These are phyloP conservation scores for Spathaspora passalidarum DNA, from an alignment of 805 yeast genomes.

Conservation along the genomic window DNA sequence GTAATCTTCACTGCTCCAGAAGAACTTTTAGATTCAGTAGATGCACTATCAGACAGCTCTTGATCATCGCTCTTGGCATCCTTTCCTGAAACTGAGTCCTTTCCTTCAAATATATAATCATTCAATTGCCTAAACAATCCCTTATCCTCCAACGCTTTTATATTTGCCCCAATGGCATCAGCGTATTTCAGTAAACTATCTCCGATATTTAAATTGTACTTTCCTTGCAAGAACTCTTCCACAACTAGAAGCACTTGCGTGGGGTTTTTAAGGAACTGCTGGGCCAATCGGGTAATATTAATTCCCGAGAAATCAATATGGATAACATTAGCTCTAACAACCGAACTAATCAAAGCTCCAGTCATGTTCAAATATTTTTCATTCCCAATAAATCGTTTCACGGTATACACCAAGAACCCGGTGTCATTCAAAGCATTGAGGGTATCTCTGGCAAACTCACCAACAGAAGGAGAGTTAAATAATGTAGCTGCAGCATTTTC, in stretches of 20 bases:
- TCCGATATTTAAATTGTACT: constrained; percentile 6
- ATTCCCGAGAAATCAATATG: constrained; percentile 18
- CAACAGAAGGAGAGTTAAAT: constrained; percentile 27
- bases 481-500: constrained; percentile 26
- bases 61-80: constrained; percentile 7
- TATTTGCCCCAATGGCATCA: constrained; percentile 27
- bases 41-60: neutral
- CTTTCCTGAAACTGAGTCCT: too few relatives aligned
- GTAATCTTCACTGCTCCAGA: neutral
- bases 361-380: constrained; percentile 36
- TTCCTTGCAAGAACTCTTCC: constrained; percentile 13
- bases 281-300: constrained; percentile 26
- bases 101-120: constrained; percentile 21
- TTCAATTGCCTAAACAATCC: constrained; percentile 40
- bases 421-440: constrained; percentile 39
- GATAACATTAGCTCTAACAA: constrained; percentile 25
- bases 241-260: constrained; percentile 16
- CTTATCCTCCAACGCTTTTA: constrained; percentile 29
- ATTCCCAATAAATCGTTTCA: constrained; percentile 33
- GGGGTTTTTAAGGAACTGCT: constrained; percentile 22
- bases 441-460: constrained; percentile 14
- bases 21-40: neutral
- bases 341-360: constrained; percentile 26
- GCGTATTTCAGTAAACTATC: constrained; percentile 23
- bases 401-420: constrained; percentile 34